A percentile compares a stretch with the other conserved stretches of the same genome.
Conservation (phyloP, 805 yeast species). For the Nakazawaea populi region DNA sequence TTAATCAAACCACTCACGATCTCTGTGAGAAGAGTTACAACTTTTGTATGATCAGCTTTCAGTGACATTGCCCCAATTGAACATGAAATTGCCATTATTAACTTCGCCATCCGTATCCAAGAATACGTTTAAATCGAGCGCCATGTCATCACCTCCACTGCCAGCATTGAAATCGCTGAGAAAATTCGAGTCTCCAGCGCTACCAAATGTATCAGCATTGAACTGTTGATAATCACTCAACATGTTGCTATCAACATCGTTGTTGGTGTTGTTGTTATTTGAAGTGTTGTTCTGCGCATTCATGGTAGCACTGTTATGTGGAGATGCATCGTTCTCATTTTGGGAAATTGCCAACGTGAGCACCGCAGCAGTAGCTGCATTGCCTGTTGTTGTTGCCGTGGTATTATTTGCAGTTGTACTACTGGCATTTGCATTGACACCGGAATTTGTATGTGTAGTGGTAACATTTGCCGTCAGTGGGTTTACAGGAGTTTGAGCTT, state of each 20-base stretch:
- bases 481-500: neutral
- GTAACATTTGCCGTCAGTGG: neutral
- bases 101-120: constrained; percentile 8
- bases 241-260: constrained; percentile 6
- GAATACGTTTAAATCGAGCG: constrained; percentile 9
- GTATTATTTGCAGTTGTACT: neutral
- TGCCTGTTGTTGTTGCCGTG: neutral
- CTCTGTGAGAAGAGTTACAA: too few relatives aligned
- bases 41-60: constrained; percentile 3
- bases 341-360: neutral
- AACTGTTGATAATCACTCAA: constrained; percentile 10
- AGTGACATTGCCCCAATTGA: constrained; percentile 11
- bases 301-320: neutral
- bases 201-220: constrained; percentile 7
- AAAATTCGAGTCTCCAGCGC: constrained; percentile 10
- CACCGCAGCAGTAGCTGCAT: neutral
- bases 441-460: neutral
- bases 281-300: neutral
- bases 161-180: constrained; percentile 8
- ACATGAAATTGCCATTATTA: constrained; percentile 9
- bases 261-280: neutral
- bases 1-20: too few relatives aligned
- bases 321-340: neutral
- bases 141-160: constrained; percentile 8
- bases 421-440: neutral